Evolutionary conservation across 1,139 yeast species (phyloP), one percentile per base, ranked within the genome.

Genomic region (Candida sp.): DNA sequence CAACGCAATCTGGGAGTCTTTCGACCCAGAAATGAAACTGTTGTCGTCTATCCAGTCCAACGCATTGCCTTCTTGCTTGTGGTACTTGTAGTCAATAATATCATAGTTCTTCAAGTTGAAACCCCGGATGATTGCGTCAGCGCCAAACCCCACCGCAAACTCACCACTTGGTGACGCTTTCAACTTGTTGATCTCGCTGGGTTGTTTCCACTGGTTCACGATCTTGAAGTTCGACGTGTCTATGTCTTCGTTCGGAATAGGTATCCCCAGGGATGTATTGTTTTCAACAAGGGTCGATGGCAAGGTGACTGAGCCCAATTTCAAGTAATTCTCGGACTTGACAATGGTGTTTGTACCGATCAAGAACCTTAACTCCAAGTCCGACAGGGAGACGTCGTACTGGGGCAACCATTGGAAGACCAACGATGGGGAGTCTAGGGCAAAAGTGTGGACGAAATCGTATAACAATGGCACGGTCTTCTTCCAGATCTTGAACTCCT

Each of bases 401-500:
- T 68, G 65, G 5, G 83, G 80, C 25, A 83, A 58, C 78, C 86
- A 80, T 52, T 78, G 76, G 31, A 81, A 72, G 0, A 84, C 68
- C 68, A 69, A 74, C 50, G 80, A 73, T 23, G 94, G 93, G 74
- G 81, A 81, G 44, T 85, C 85, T 47, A 85, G 73, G 23, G 90
- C 83, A 55, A 83, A 77, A 33, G 96, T 83, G 56, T 90, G 83
- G 59, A 91, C 80, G 55, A 90, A 75, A 67, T 90, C 90, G 70
- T 94, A 94, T 48, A 94, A 74, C 58, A 91, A 79, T 12, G 97
- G 97, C n/a, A 94, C 89, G 9, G 96, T 86, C 65, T 94, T 94
- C 69, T 93, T 93, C 99, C 99, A 94, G 52, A 90, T 89, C 63
- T 92, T 90, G 76, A 86, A 92, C 69, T 90, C 97, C 66, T 83